phyloP scores from a whole-genome alignment of 768 basidiomycete species.

The Kwoniella europaea region DNA sequence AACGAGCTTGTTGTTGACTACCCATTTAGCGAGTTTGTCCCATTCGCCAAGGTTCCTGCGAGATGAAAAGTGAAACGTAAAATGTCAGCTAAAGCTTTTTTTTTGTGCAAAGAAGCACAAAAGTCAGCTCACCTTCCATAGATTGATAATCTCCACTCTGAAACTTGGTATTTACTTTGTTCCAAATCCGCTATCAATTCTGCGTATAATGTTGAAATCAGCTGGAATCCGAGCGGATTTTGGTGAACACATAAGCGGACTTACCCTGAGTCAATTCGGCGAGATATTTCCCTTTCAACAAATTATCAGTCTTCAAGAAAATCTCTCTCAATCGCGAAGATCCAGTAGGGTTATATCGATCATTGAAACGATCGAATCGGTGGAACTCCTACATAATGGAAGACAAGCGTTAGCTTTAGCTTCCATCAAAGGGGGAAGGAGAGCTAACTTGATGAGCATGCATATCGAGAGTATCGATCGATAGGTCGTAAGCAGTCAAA shows the following conservation, averaged over 20 bases:
- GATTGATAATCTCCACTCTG: constrained; percentile 96
- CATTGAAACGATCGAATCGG: constrained; percentile 96
- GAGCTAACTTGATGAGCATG: constrained; percentile 82
- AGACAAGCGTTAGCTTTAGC: background rate
- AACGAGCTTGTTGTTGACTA: constrained; percentile 86
- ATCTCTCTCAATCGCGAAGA: constrained; percentile 94
- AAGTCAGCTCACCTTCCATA: constrained; percentile 70
- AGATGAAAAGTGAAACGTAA: background rate
- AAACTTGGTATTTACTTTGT: constrained; percentile 98
- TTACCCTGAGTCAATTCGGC: constrained; percentile 90
- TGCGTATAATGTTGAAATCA: constrained; percentile 53
- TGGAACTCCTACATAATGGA: constrained; percentile 74
- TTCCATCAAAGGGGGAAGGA: background rate
- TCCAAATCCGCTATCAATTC: constrained; percentile 98
- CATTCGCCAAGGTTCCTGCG: constrained; percentile 69
- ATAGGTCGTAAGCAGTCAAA: constrained; percentile 93
- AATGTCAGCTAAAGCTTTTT: background rate
- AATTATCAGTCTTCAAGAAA: constrained; percentile 97
- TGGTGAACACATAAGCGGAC: background rate
- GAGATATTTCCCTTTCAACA: constrained; percentile 86
- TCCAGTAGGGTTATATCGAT: constrained; percentile 94
- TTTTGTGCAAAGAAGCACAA: too few species aligned
- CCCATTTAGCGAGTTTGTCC: constrained; percentile 98
- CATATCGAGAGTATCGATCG: constrained; percentile 99
- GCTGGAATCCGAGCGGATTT: background rate